A percentile compares a stretch with the other conserved stretches of the same genome.
phyloP scores from a whole-genome alignment of 768 basidiomycete species.

The Clavaria fumosa region DNA sequence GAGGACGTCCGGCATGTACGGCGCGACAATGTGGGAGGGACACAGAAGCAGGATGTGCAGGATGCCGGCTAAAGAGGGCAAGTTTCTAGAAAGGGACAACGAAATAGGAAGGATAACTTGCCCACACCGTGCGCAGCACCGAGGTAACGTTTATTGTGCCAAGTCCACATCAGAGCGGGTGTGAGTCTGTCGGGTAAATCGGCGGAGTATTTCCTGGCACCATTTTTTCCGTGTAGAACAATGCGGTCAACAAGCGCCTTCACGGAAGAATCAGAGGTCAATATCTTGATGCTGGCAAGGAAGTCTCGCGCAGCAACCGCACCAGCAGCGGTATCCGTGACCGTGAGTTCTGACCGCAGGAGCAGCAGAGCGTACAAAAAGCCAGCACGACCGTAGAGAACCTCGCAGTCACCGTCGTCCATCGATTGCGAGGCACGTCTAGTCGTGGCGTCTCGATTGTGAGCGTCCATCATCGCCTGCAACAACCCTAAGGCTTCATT shows the following conservation, averaged over 20 bases:
- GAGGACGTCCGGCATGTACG: conserved; percentile 27
- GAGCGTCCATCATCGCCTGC: conserved; percentile 11
- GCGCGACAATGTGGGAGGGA: conserved; percentile 21
- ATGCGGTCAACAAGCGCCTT: conserved; percentile 28
- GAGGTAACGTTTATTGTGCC: conserved; percentile 41
- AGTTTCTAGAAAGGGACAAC: not conserved
- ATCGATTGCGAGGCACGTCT: conserved; percentile 5
- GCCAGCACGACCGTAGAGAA: conserved; percentile 44
- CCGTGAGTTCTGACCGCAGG: conserved; percentile 21
- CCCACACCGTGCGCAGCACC: conserved; percentile 48
- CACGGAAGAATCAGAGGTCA: conserved; percentile 24
- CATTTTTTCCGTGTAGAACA: conserved; percentile 21
- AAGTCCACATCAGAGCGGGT: conserved; percentile 43
- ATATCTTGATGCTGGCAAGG: not conserved
- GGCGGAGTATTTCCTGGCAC: conserved; percentile 20
- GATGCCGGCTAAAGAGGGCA: conserved; percentile 29
- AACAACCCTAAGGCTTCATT: too few relatives aligned
- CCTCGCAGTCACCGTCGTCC: conserved; percentile 36
- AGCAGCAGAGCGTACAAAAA: conserved; percentile 36
- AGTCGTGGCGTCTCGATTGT: conserved; percentile 4
- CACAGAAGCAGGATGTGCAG: conserved; percentile 33
- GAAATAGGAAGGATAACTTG: too few relatives aligned
- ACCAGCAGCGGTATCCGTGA: too few relatives aligned
- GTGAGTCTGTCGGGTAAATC: conserved; percentile 14
- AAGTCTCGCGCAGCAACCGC: too few relatives aligned